Evolutionary conservation across 352 stramenopile genomes (phyloP), one percentile per base, ranked within the genome.

Genomic region (Pythium guiyangense): DNA sequence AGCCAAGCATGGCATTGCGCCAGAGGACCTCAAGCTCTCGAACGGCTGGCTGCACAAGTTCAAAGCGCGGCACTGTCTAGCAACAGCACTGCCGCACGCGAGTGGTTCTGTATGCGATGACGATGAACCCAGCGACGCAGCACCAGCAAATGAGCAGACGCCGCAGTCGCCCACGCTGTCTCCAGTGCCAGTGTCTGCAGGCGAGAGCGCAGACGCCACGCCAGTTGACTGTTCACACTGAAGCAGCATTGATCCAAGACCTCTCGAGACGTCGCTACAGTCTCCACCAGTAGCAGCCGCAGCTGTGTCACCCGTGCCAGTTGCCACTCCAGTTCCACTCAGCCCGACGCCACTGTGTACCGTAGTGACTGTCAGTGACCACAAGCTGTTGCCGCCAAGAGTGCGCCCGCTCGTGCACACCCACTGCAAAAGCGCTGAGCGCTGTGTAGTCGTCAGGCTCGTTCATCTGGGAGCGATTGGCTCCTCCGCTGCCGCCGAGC

Each of bases 41-140:
- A 79, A 79, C 43, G 71, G 71, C 20, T 79, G 71, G 71, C 42
- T 79, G 46, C 53, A 79, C 45, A 70, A 65, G 18, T 79, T 79
- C 49, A 79, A 79, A 50, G 71, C 70, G 54, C 62, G 71, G 11
- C 69, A 77, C 48, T 39, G 27, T 6, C 54, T 60, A 18, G 40
- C 35, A 34, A 51, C 6, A 12, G 6, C 14, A 10, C 40, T 20
- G 20, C 6, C 22, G 31, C 31, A 37, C 6, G 8, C 31, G 31
- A 37, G 29, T 34, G 9, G 31, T 37, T 10, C 10, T 10, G 8
- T 11, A 11, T 2, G 31, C 31, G 31, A 37, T 37, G 31, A 37
- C 5, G 31, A 37, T 10, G 31, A 8, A 10, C 12, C 31, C 2
- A 37, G 12, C 31, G 31, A 37, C 0, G 5, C 31, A 2, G 31